Evolutionary conservation across 306 rosid species (phyloP).

Genomic region (Castanea sativa): DNA sequence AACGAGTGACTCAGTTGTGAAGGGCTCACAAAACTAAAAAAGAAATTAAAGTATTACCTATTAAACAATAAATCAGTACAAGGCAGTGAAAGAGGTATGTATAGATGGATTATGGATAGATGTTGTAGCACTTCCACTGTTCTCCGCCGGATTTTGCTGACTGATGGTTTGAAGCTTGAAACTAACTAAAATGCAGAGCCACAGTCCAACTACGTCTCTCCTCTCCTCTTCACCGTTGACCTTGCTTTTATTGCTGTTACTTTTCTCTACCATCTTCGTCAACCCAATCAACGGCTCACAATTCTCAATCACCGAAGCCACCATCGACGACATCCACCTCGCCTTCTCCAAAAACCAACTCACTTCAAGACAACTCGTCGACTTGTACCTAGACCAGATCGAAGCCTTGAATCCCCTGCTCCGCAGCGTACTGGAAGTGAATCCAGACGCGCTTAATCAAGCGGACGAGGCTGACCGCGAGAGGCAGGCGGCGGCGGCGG

Average conservation of each 20-base stretch:
- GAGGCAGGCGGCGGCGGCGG: conserved; percentile 21
- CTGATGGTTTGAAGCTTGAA: too few relatives aligned
- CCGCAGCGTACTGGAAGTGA: conserved; percentile 57
- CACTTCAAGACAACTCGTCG: conserved; percentile 48
- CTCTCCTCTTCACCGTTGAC: not conserved
- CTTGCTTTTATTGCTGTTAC: not conserved
- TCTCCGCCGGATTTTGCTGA: too few relatives aligned
- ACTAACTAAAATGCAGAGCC: too few relatives aligned
- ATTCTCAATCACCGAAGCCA: conserved; percentile 46
- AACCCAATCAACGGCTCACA: conserved; percentile 9
- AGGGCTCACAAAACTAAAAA: too few relatives aligned
- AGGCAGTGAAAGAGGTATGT: too few relatives aligned
- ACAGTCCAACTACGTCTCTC: not conserved
- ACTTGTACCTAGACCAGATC: conserved; percentile 43
- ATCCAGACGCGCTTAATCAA: conserved; percentile 58
- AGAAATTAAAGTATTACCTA: too few relatives aligned
- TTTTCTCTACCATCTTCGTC: conserved; percentile 3
- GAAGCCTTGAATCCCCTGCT: conserved; percentile 49
- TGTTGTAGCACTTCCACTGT: too few relatives aligned
- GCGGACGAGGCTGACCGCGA: conserved; percentile 58
- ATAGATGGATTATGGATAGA: too few relatives aligned
- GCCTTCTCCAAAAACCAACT: conserved; percentile 41
- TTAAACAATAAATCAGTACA: too few relatives aligned
- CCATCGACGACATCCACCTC: conserved; percentile 43
- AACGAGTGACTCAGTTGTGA: too few relatives aligned